Evolutionary conservation across 495 filamentous ascomycete species (phyloP).

Genomic region (Aspergillus indologenus): DNA sequence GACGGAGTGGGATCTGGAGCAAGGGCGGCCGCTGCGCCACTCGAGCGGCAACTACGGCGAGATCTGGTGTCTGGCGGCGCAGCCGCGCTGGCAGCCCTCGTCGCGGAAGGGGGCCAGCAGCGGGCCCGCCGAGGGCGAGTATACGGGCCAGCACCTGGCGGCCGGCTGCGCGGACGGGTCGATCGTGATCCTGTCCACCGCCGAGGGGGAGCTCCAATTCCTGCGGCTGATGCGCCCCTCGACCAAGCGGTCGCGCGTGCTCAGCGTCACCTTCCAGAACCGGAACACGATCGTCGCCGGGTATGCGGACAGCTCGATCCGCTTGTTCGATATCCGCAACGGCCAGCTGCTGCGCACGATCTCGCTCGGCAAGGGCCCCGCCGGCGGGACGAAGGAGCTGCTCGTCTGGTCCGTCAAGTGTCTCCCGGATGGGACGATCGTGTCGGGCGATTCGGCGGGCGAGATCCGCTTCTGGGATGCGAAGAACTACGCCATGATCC

Average conservation of each 20-base stretch:
- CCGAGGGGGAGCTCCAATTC: constrained; percentile 73
- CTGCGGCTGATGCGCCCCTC: constrained; percentile 67
- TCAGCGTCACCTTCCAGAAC: constrained; percentile 87
- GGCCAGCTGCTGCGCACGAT: constrained; percentile 72
- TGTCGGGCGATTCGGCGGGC: constrained; percentile 92
- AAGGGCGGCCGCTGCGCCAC: constrained; percentile 70
- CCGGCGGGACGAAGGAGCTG: constrained; percentile 74
- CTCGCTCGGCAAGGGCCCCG: constrained; percentile 73
- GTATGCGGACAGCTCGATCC: constrained; percentile 87
- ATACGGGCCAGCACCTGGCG: constrained; percentile 67
- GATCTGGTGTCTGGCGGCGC: constrained; percentile 93
- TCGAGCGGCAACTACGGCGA: constrained; percentile 91
- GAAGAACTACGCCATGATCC: constrained; percentile 79
- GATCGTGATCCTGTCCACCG: constrained; percentile 79
- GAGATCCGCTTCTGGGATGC: constrained; percentile 92
- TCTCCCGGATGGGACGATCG: constrained; percentile 80
- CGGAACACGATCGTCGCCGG: constrained; percentile 80
- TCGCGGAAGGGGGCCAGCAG: constrained; percentile 36
- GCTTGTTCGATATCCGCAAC: constrained; percentile 82
- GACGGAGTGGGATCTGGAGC: constrained; percentile 90
- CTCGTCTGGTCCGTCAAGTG: constrained; percentile 92
- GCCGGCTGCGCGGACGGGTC: constrained; percentile 91
- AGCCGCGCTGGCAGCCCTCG: constrained; percentile 57
- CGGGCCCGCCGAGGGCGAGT: constrained; percentile 42
- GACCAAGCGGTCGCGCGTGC: constrained; percentile 76